Conservation (phyloP, 1,139 yeast species). For the Blastobotrys ciferrii region DNA sequence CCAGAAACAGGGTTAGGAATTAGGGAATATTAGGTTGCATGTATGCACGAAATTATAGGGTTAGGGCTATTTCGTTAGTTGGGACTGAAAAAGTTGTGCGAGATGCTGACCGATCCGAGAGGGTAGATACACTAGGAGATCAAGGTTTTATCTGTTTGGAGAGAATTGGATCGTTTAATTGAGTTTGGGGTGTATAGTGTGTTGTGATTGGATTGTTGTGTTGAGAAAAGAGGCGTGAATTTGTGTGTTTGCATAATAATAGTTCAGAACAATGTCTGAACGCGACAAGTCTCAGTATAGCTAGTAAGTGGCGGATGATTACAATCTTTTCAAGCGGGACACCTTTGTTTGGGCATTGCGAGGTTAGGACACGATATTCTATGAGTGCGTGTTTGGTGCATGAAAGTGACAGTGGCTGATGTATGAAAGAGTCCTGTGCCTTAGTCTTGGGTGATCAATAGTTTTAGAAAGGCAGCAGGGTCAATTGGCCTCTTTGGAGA, state of each 20-base stretch:
- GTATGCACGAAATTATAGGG: neutral
- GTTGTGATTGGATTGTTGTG: slow-evolving; percentile 1
- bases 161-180: neutral
- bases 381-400: too few relatives aligned
- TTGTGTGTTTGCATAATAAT: neutral
- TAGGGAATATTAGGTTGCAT: too few relatives aligned
- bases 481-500: too few relatives aligned
- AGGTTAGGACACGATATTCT: too few relatives aligned
- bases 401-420: too few relatives aligned
- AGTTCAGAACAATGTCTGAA: slow-evolving; percentile 8
- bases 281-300: slow-evolving; percentile 18
- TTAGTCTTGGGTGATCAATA: too few relatives aligned
- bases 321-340: too few relatives aligned
- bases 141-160: neutral
- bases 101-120: neutral
- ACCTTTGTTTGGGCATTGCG: too few relatives aligned
- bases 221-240: neutral
- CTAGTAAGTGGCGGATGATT: slow-evolving; percentile 14
- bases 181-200: slow-evolving; percentile 1
- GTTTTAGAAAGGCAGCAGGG: too few relatives aligned
- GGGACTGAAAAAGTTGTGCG: neutral
- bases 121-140: neutral
- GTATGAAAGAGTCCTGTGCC: too few relatives aligned
- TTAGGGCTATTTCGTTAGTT: neutral
- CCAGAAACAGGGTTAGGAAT: too few relatives aligned